Percentiles rank a stretch among this genome's conserved stretches.
These are phyloP conservation scores for Zygoascus flipseniorum DNA, from an alignment of 805 yeast species.

Conservation along the genomic window DNA sequence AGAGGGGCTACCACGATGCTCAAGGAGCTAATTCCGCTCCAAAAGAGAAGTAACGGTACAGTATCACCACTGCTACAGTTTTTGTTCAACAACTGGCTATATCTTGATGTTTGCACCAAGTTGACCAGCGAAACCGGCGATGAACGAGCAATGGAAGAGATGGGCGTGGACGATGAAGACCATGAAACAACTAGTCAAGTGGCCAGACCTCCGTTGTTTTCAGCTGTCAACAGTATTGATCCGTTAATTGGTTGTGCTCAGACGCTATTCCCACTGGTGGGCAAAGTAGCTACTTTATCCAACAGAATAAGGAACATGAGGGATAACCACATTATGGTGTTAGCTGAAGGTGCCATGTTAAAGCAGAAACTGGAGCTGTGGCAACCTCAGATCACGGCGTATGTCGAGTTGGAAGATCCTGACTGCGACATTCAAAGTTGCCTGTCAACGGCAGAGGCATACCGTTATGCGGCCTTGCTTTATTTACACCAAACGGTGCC, in stretches of 20 bases:
- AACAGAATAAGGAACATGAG: conserved; percentile 37
- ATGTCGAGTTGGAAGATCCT: conserved; percentile 33
- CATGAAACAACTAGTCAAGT: conserved; percentile 18
- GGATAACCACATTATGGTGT: conserved; percentile 38
- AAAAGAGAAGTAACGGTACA: conserved; percentile 15
- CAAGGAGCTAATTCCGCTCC: conserved; percentile 12
- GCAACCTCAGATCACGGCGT: conserved; percentile 42
- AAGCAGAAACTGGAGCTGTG: conserved; percentile 46
- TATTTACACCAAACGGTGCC: conserved; percentile 67
- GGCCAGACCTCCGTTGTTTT: neutral
- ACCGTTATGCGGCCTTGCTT: conserved; percentile 48
- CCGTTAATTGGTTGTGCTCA: conserved; percentile 64
- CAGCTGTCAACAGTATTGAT: conserved; percentile 40
- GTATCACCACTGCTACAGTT: conserved; percentile 38
- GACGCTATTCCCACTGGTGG: conserved; percentile 54
- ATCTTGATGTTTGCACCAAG: conserved; percentile 58
- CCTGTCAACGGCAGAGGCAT: conserved; percentile 64
- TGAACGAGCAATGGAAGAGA: neutral
- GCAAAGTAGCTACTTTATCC: conserved; percentile 51
- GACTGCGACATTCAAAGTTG: conserved; percentile 51
- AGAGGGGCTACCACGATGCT: conserved; percentile 60
- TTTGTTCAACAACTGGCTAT: conserved; percentile 57
- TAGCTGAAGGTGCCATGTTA: conserved; percentile 48
- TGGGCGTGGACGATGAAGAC: neutral
- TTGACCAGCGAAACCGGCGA: conserved; percentile 41